Evolutionary conservation across 1,284 basidiomycete genomes (phyloP).

Genomic region (Cutaneotrichosporon spelunceum): DNA sequence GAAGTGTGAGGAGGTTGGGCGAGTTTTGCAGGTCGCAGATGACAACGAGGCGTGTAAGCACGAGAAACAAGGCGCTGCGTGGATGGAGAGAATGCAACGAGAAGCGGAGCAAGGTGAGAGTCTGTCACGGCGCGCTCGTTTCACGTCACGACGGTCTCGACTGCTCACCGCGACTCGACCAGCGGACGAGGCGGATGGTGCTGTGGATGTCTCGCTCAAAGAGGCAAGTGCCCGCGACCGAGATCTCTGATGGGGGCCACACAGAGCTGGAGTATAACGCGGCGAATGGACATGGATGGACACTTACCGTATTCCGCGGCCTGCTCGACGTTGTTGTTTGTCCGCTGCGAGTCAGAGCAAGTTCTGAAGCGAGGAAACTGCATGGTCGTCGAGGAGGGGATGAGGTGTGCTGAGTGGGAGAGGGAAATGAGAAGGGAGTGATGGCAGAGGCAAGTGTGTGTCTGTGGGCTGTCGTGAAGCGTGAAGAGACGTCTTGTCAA

Average conservation of each 20-base stretch:
- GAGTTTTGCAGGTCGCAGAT: background rate
- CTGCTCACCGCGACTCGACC: background rate
- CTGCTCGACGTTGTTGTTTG: slow-evolving; percentile 41
- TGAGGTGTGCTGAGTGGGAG: background rate
- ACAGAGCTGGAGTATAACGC: background rate
- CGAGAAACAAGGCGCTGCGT: background rate
- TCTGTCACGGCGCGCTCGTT: background rate
- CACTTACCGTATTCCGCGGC: slow-evolving; percentile 49
- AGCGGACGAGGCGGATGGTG: background rate
- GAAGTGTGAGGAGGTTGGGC: background rate
- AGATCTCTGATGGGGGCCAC: background rate
- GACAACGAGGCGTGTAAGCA: slow-evolving; percentile 6
- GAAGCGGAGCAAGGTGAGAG: background rate
- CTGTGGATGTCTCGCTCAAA: background rate
- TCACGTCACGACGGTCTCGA: background rate
- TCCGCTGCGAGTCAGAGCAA: slow-evolving; percentile 27
- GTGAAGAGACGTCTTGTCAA: too few species aligned
- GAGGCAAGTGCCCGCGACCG: background rate
- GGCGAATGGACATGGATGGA: background rate
- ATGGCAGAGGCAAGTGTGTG: background rate
- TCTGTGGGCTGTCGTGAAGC: too few species aligned
- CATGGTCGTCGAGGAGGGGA: background rate
- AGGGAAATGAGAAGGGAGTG: background rate
- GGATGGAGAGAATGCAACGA: background rate
- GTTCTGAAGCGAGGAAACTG: background rate